Evolutionary conservation across 2,329 filamentous ascomycete genomes (phyloP).

Genomic region (Cladosporium sp.): DNA sequence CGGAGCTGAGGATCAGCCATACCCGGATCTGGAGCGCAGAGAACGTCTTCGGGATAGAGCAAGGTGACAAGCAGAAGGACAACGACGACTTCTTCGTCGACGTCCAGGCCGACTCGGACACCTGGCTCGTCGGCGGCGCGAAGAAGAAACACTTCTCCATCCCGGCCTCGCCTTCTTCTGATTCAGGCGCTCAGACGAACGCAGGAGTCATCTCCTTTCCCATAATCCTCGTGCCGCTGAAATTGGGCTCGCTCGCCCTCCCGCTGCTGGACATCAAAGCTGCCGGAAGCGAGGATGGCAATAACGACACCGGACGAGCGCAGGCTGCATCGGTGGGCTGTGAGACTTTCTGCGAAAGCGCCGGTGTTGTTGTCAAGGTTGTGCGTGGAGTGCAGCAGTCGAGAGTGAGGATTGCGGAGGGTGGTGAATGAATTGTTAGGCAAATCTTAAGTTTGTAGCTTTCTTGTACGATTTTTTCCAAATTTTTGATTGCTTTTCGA

Average conservation of each 20-base stretch:
- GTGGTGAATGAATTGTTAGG: background rate
- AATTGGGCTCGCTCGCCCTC: conserved; percentile 71
- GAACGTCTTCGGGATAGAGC: conserved; percentile 40
- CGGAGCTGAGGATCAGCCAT: conserved; percentile 55
- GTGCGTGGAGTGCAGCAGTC: conserved; percentile 51
- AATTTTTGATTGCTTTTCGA: too few relatives aligned
- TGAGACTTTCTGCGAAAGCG: conserved; percentile 76
- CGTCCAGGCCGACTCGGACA: conserved; percentile 66
- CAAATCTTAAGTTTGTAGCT: too few relatives aligned
- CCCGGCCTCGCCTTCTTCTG: background rate
- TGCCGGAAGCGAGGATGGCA: conserved; percentile 43
- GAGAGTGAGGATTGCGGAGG: conserved; percentile 7
- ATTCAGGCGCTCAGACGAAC: background rate
- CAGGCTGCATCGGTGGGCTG: conserved; percentile 36
- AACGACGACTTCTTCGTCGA: conserved; percentile 70
- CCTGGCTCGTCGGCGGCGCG: conserved; percentile 79
- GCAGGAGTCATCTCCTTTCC: conserved; percentile 48
- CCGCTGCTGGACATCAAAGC: conserved; percentile 73
- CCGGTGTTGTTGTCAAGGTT: conserved; percentile 73
- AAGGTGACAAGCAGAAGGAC: conserved; percentile 13
- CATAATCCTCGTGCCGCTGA: conserved; percentile 74
- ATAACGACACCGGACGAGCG: conserved; percentile 22
- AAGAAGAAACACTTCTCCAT: conserved; percentile 10
- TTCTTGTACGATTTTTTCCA: too few relatives aligned
- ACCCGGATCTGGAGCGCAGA: conserved; percentile 52